Percentiles rank a stretch among this genome's conserved stretches.
Evolutionary conservation across 768 basidiomycete genomes (phyloP).

Genomic region (Lactarius deliciosus): DNA sequence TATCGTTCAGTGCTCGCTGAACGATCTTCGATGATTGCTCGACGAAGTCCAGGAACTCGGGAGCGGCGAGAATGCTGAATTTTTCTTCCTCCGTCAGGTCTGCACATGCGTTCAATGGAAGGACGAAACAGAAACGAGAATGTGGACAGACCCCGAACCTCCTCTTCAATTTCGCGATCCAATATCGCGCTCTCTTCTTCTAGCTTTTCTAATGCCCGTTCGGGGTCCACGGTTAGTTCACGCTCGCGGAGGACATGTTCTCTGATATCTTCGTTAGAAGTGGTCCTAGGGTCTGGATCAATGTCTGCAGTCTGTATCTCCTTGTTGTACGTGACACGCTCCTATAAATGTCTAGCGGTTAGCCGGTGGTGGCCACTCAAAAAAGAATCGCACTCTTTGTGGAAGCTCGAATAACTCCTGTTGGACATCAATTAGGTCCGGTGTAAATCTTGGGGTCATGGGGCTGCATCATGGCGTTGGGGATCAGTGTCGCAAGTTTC

Average conservation of each 20-base stretch:
- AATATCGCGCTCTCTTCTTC: slow-evolving; percentile 82
- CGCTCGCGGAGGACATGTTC: slow-evolving; percentile 66
- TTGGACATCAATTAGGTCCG: slow-evolving; percentile 86
- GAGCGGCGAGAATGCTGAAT: slow-evolving; percentile 74
- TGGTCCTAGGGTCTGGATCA: slow-evolving; percentile 51
- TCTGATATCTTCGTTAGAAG: slow-evolving; percentile 72
- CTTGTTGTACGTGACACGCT: slow-evolving; percentile 81
- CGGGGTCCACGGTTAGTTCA: slow-evolving; percentile 64
- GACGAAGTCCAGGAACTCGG: slow-evolving; percentile 92
- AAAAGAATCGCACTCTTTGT: slow-evolving; percentile 59
- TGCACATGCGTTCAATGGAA: slow-evolving; percentile 33
- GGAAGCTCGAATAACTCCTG: slow-evolving; percentile 90
- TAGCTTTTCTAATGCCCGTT: slow-evolving; percentile 65
- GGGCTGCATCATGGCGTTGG: slow-evolving; percentile 41
- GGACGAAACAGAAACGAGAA: not conserved
- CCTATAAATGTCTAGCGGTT: slow-evolving; percentile 41
- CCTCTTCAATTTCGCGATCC: slow-evolving; percentile 84
- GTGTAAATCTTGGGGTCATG: slow-evolving; percentile 61
- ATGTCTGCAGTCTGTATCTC: slow-evolving; percentile 75
- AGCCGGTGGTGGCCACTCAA: not conserved
- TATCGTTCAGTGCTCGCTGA: slow-evolving; percentile 90
- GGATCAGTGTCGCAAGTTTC: not conserved
- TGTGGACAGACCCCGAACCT: slow-evolving; percentile 64
- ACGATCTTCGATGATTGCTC: slow-evolving; percentile 94
- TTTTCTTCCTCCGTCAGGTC: slow-evolving; percentile 89